Evolutionary conservation across 768 basidiomycete species (phyloP).

Genomic region (Boletus rubropictus): DNA sequence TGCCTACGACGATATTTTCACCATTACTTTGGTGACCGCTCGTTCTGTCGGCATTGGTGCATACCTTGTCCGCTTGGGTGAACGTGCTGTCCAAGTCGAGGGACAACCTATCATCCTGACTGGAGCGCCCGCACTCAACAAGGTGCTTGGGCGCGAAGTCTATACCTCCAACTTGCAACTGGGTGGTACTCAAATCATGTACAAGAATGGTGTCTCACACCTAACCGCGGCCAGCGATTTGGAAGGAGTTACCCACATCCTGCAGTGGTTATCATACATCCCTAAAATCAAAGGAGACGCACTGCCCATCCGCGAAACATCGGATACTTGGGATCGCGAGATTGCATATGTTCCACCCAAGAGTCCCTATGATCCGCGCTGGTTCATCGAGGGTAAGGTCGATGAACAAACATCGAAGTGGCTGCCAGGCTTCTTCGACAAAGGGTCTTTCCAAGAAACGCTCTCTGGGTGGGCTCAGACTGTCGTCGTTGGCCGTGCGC

Average conservation of each 20-base stretch:
- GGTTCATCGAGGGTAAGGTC: slow-evolving; percentile 93
- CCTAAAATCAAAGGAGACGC: slow-evolving; percentile 77
- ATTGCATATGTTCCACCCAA: slow-evolving; percentile 89
- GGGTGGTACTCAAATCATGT: slow-evolving; percentile 99
- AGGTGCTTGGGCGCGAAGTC: slow-evolving; percentile 97
- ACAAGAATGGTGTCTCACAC: slow-evolving; percentile 99
- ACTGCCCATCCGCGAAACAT: slow-evolving; percentile 68
- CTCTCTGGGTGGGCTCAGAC: slow-evolving; percentile 99
- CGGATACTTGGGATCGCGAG: slow-evolving; percentile 87
- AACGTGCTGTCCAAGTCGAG: slow-evolving; percentile 97
- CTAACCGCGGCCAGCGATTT: slow-evolving; percentile 92
- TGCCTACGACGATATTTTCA: slow-evolving; percentile 99
- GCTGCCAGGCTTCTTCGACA: slow-evolving; percentile 93
- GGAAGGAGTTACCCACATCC: slow-evolving; percentile 89
- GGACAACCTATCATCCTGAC: slow-evolving; percentile 99
- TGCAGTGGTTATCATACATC: slow-evolving; percentile 92
- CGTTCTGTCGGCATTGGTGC: slow-evolving; percentile 99
- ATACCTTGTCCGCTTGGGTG: slow-evolving; percentile 95
- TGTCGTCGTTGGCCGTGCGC: slow-evolving; percentile 93
- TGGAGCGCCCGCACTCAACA: slow-evolving; percentile 94
- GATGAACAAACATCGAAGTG: slow-evolving; percentile 77
- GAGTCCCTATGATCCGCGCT: slow-evolving; percentile 92
- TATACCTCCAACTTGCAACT: slow-evolving; percentile 98
- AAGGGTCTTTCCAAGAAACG: slow-evolving; percentile 96
- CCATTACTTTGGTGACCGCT: slow-evolving; percentile 96